phyloP scores from a whole-genome alignment of 108 stramenopile genomes.

The Mediolabrus comicus region DNA sequence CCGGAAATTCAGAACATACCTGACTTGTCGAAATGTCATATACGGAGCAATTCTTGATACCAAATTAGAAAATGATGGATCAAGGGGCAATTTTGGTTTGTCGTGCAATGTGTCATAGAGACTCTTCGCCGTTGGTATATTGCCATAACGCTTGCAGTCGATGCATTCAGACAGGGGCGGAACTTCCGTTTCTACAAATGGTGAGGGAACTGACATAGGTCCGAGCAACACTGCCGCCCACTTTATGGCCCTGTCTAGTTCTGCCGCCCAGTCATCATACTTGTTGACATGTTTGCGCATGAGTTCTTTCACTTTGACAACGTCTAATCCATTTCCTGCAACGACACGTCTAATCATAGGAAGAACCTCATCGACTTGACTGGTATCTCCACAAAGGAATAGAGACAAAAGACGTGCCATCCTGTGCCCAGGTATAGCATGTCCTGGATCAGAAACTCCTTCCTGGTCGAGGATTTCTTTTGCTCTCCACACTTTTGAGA shows the following conservation, averaged over 20 bases:
- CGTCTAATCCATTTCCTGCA: constrained; percentile 83
- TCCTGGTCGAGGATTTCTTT: constrained; percentile 86
- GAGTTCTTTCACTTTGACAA: constrained; percentile 79
- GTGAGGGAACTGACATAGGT: constrained; percentile 55
- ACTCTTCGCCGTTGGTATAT: constrained; percentile 72
- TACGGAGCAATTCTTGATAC: constrained; percentile 76
- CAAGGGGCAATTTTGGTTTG: constrained; percentile 76
- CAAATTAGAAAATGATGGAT: constrained; percentile 64
- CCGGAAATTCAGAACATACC: constrained; percentile 68
- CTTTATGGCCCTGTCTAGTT: constrained; percentile 76
- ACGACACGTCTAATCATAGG: constrained; percentile 74
- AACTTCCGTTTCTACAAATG: constrained; percentile 70
- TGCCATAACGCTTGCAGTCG: constrained; percentile 49
- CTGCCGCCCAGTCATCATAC: constrained; percentile 85
- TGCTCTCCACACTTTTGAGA: constrained; percentile 78
- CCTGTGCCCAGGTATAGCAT: constrained; percentile 74
- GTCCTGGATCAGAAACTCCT: constrained; percentile 74
- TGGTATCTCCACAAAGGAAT: constrained; percentile 68
- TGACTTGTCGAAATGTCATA: constrained; percentile 78
- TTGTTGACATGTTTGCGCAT: constrained; percentile 59
- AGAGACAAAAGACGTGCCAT: constrained; percentile 78
- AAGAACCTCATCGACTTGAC: constrained; percentile 67
- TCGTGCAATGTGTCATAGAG: constrained; percentile 72
- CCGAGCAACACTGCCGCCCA: constrained; percentile 72
- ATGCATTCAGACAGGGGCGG: constrained; percentile 64